These are phyloP conservation scores for Cucurbita argyrosperma DNA, from an alignment of 306 rosid genomes.

Conservation along the genomic window DNA sequence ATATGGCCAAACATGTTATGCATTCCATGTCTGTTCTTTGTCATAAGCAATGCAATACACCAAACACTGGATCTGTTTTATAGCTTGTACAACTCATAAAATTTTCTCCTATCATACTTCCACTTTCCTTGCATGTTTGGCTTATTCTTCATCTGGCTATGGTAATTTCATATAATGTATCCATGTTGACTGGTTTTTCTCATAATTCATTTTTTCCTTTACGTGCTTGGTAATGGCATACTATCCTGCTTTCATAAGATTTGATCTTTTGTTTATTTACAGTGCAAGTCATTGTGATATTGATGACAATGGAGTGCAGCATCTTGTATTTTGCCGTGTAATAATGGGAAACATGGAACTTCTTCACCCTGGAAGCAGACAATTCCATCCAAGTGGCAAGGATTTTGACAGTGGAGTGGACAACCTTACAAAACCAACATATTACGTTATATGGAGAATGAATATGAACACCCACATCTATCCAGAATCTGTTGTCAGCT, in stretches of 20 bases:
- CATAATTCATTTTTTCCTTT: neutral
- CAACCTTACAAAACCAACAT: constrained; percentile 46
- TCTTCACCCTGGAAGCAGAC: constrained; percentile 44
- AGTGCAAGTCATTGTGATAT: constrained; percentile 62
- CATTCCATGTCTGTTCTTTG: neutral
- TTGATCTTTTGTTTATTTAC: constrained; percentile 25
- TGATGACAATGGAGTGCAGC: constrained; percentile 65
- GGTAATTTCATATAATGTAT: neutral
- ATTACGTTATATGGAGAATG: constrained; percentile 61
- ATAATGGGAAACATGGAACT: constrained; percentile 73
- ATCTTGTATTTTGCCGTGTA: constrained; percentile 66
- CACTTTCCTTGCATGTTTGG: neutral
- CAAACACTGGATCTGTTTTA: neutral
- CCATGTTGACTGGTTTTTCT: neutral
- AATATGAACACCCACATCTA: constrained; percentile 64
- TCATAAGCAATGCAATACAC: neutral
- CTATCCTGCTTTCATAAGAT: constrained; percentile 12
- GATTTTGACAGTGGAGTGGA: constrained; percentile 85
- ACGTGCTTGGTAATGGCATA: neutral
- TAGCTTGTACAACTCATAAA: neutral
- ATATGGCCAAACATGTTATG: too few relatives aligned
- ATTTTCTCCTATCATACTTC: neutral
- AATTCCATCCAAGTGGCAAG: constrained; percentile 52
- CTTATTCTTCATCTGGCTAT: neutral
- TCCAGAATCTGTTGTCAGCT: constrained; percentile 72